Conservation (phyloP, 768 basidiomycete genomes). For the Naganishia vishniacii region DNA sequence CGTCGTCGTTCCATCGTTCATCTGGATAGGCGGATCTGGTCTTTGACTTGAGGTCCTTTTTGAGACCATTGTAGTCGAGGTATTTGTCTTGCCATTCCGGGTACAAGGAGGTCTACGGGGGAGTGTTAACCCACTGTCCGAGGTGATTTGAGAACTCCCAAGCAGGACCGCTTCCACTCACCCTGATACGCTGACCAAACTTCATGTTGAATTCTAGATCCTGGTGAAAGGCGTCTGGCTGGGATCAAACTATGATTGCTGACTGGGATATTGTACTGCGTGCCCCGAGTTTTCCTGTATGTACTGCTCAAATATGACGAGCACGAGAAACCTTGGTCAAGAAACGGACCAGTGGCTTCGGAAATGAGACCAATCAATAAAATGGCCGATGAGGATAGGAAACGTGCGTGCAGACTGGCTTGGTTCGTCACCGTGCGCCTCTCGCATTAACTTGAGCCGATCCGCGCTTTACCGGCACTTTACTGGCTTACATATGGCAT, state of each 20-base stretch:
- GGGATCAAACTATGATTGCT: neutral
- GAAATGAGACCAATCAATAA: no score
- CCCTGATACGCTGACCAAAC: constrained; percentile 46
- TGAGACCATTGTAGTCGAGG: constrained; percentile 79
- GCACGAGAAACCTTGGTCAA: no score
- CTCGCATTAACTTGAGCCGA: no score
- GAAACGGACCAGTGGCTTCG: no score
- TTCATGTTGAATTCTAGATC: constrained; percentile 34
- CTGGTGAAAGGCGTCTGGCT: neutral
- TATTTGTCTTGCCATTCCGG: constrained; percentile 87
- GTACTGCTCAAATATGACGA: neutral
- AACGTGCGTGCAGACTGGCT: no score
- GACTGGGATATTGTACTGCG: neutral
- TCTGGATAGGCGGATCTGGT: constrained; percentile 51
- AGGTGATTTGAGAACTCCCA: neutral
- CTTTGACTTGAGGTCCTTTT: constrained; percentile 78
- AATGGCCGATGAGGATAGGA: no score
- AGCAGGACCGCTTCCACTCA: constrained; percentile 21
- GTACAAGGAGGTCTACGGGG: constrained; percentile 69
- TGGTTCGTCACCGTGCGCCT: no score
- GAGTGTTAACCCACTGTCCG: neutral
- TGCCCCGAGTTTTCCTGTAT: neutral
- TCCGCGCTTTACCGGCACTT: no score
- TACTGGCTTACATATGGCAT: no score
- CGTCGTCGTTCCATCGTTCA: constrained; percentile 66